phyloP scores from a whole-genome alignment of 2,329 filamentous ascomycete genomes.

The Intubia oerlemansii region DNA sequence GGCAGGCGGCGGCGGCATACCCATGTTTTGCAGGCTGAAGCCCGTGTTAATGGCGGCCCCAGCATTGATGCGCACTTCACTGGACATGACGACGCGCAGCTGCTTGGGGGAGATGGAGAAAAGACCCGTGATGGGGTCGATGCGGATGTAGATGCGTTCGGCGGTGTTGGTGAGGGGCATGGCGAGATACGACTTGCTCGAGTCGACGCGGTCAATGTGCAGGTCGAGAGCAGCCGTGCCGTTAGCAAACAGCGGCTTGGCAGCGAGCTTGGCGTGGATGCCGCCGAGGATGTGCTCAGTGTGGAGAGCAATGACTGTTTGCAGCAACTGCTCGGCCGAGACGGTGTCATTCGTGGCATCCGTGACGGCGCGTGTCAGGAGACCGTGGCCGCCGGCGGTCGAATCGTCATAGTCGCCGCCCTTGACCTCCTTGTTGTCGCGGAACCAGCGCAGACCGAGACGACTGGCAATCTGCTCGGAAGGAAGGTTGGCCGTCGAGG shows the following conservation, averaged over 20 bases:
- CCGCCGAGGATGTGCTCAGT: constrained; percentile 47
- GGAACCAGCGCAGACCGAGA: constrained; percentile 60
- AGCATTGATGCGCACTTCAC: constrained; percentile 44
- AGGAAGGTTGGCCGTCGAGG: constrained; percentile 6
- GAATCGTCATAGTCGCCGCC: too few relatives aligned
- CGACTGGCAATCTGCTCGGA: constrained; percentile 27
- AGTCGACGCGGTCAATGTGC: constrained; percentile 34
- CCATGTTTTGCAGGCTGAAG: too few relatives aligned
- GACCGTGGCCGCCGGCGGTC: constrained; percentile 29
- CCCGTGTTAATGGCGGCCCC: not conserved
- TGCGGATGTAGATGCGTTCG: constrained; percentile 35
- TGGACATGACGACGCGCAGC: constrained; percentile 29
- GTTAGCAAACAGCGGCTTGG: constrained; percentile 37
- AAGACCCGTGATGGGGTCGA: constrained; percentile 62
- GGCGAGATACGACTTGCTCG: constrained; percentile 43
- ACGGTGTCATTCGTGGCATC: constrained; percentile 22
- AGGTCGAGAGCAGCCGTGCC: constrained; percentile 29
- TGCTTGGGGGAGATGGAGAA: constrained; percentile 49
- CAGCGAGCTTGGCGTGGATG: constrained; percentile 37
- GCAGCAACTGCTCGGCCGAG: constrained; percentile 54
- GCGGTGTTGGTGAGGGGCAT: constrained; percentile 44
- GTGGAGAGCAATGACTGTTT: constrained; percentile 54
- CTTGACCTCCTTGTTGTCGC: constrained; percentile 54
- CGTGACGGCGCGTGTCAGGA: constrained; percentile 36
- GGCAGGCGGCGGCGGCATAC: not conserved